Conservation (phyloP, 2,329 filamentous ascomycete species). For the Emmonsiellopsis sp. region DNA sequence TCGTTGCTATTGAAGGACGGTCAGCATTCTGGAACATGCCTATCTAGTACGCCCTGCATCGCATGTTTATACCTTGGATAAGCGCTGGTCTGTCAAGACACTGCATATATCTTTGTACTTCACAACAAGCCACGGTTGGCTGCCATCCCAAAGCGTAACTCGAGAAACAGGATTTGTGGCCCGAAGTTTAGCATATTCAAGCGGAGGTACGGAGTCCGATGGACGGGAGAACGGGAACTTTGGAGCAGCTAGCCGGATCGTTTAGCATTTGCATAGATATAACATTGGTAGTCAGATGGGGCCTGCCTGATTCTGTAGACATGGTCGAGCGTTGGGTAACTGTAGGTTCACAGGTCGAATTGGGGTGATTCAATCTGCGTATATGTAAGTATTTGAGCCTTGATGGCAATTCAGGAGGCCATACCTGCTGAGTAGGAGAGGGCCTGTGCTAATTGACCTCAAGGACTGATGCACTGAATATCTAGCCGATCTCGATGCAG, state of each 20-base stretch:
- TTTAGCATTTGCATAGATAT: background rate
- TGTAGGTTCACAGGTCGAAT: background rate
- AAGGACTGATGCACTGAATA: background rate
- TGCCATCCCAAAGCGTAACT: constrained; percentile 42
- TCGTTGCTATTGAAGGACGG: constrained; percentile 22
- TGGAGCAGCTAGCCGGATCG: constrained; percentile 4
- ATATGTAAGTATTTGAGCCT: background rate
- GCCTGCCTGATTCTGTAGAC: background rate
- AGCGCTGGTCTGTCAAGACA: constrained; percentile 37
- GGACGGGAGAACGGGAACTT: constrained; percentile 34
- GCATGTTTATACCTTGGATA: constrained; percentile 34
- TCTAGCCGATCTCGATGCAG: background rate
- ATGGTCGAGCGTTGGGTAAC: background rate
- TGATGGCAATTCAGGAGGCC: background rate
- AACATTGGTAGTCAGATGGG: background rate
- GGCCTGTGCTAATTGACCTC: background rate
- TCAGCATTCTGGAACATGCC: background rate
- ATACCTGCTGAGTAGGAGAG: background rate
- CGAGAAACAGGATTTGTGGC: constrained; percentile 36
- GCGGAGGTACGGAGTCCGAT: constrained; percentile 33
- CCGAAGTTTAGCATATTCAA: constrained; percentile 37
- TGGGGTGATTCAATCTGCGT: background rate
- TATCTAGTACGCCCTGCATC: background rate
- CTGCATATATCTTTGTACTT: constrained; percentile 41
- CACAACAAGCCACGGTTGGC: constrained; percentile 39